phyloP scores from a whole-genome alignment of 805 yeast genomes.

The Tetrapisispora namnaoensis region DNA sequence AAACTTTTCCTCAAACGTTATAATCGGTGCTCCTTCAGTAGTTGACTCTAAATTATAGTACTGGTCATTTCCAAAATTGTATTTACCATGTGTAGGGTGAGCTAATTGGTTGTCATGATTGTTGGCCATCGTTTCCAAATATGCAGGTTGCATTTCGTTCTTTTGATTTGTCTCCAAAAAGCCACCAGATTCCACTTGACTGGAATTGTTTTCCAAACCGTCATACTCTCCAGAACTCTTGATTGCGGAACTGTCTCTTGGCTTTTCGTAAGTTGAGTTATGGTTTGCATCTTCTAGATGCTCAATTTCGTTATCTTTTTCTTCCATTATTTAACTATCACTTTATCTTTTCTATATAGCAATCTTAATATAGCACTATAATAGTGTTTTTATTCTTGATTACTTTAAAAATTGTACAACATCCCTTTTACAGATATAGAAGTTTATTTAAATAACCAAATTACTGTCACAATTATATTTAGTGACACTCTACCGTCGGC shows the following conservation, averaged over 20 bases:
- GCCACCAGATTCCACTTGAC: not conserved
- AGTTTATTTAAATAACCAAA: not conserved
- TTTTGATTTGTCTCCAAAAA: not conserved
- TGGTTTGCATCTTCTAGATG: not conserved
- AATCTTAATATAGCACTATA: too few relatives aligned
- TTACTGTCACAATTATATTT: not conserved
- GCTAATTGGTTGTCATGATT: not conserved
- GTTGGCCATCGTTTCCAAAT: not conserved
- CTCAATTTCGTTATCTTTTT: constrained; percentile 1
- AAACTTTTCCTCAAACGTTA: constrained; percentile 59
- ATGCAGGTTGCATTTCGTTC: not conserved
- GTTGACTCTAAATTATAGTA: constrained; percentile 26
- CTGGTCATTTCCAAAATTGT: constrained; percentile 18
- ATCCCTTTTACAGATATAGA: too few relatives aligned
- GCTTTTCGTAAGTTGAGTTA: not conserved
- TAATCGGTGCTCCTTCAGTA: constrained; percentile 31
- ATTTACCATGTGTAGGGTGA: constrained; percentile 1
- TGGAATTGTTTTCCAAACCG: not conserved
- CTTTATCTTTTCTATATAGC: too few relatives aligned
- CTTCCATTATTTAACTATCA: not conserved
- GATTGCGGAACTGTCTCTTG: not conserved
- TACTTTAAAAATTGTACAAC: too few relatives aligned
- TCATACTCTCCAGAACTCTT: not conserved
- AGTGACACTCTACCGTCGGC: not conserved
- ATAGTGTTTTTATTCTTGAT: too few relatives aligned